Base-by-base conservation (phyloP, 495 filamentous ascomycete species). In the Penicillium chermesinum region DNA sequence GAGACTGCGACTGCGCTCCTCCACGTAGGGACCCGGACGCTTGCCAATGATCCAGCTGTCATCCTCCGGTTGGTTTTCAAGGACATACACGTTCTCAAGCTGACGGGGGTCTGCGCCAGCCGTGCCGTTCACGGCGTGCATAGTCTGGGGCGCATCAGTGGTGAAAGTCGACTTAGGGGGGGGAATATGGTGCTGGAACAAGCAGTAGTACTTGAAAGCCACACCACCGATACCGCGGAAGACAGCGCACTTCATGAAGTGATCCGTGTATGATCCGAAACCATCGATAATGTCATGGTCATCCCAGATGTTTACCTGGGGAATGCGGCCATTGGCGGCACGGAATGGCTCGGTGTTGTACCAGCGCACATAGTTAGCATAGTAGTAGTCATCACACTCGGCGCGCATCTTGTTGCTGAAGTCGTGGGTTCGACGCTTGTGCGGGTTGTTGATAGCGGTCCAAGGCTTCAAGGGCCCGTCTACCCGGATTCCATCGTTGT, bases 221-320 rank as follows among this genome's bases (percentile, higher is more conserved):
- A 85, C 79, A 17, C 87, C 88, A 8, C 91, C 91, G 52, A 97
- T 91, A 41, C 91, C 91, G 46, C 85, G 80, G 72, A 97, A 96
- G 27, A 96, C 87, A 38, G 86, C 74, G 57, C 89, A 95, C 61
- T 77, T 82, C 91, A 97, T 96, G 67, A 96, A 95, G 22, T 88
- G 83, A 55, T 96, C 87, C 2, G 87, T 87, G 64, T 97, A 96
- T 1, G 86, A 90, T 2, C 91, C 91, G 54, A 95, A 96, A 3
- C 90, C 90, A 57, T 96, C 90, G 53, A 91, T 91, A 53, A 91
- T 91, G 65, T 89, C 77, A 62, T 95, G 90, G 58, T 95, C 89
- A 64, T 95, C 91, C 90, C 91, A 97, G 35, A 96, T 84, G 62
- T 96, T 96, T 59, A 97, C 64, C 66, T 95, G 89, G 1, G 91